Percentiles rank a stretch among this genome's conserved stretches.
These are phyloP conservation scores for Irineochytrium annulatum DNA, from an alignment of 192 early-diverging fungal genomes.

Conservation along the genomic window DNA sequence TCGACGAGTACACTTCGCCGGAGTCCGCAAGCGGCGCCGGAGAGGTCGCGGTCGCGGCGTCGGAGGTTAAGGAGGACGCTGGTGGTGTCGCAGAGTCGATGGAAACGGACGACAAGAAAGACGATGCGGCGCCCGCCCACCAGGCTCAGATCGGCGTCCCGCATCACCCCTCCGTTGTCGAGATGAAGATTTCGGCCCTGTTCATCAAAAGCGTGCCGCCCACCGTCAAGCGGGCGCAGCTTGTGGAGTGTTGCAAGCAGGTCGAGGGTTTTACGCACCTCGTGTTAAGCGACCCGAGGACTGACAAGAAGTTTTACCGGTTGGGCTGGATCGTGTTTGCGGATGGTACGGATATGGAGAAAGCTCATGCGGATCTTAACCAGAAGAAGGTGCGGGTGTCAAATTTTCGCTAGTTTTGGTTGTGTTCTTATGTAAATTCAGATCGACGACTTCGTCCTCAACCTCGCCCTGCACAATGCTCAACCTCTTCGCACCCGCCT, in stretches of 20 bases:
- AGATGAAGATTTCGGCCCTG: slow-evolving; percentile 43
- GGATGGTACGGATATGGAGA: slow-evolving; percentile 74
- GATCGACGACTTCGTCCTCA: slow-evolving; percentile 56
- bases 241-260: slow-evolving; percentile 65
- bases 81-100: not conserved
- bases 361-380: slow-evolving; percentile 59
- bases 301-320: slow-evolving; percentile 78
- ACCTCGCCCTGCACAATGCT: slow-evolving; percentile 50
- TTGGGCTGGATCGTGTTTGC: slow-evolving; percentile 91
- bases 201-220: slow-evolving; percentile 82
- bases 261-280: slow-evolving; percentile 81
- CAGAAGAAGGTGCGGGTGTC: slow-evolving; percentile 47
- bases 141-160: no score
- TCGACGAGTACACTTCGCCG: slow-evolving; percentile 49
- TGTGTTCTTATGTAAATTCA: slow-evolving; percentile 18
- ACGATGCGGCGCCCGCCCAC: not conserved
- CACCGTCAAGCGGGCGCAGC: slow-evolving; percentile 54
- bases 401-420: slow-evolving; percentile 41
- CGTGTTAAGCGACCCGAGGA: slow-evolving; percentile 79
- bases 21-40: slow-evolving; percentile 19
- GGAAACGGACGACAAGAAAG: slow-evolving; percentile 5
- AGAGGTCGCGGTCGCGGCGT: not conserved
- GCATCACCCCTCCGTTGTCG: not conserved
- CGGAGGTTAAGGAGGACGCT: slow-evolving; percentile 35
- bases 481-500: slow-evolving; percentile 43